Conservation (phyloP, 176 grass and related monocot species). For the Musa schizocarpa region DNA sequence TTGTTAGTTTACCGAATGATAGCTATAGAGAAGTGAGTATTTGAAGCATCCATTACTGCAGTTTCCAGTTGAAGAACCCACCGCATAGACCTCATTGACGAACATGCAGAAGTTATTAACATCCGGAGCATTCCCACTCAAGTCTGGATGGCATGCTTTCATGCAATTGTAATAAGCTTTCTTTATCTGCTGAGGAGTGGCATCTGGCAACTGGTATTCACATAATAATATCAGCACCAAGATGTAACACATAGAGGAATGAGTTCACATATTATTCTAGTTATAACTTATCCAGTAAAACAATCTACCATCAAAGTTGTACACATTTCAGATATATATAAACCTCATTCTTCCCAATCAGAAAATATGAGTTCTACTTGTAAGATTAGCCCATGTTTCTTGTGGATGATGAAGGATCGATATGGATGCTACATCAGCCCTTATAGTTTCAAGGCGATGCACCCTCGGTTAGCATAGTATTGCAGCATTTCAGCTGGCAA, state of each 20-base stretch:
- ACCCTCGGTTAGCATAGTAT: too few species aligned
- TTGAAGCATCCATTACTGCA: background rate
- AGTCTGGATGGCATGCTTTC: conserved; percentile 82
- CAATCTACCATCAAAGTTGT: background rate
- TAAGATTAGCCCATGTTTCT: too few species aligned
- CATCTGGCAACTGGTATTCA: conserved; percentile 61
- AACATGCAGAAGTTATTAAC: conserved; percentile 80
- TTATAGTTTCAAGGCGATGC: too few species aligned
- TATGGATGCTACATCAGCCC: too few species aligned
- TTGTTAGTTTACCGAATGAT: conserved; percentile 34
- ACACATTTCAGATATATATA: too few species aligned
- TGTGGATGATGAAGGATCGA: too few species aligned
- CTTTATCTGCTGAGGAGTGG: conserved; percentile 79
- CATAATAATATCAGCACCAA: conserved; percentile 9
- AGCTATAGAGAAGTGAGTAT: background rate
- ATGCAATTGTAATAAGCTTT: conserved; percentile 89
- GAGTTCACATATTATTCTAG: background rate
- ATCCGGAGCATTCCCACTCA: conserved; percentile 64
- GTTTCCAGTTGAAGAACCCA: conserved; percentile 16
- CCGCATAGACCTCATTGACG: conserved; percentile 89
- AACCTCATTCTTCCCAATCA: too few species aligned
- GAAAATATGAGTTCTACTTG: too few species aligned
- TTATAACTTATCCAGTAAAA: background rate
- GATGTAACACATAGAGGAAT: background rate
- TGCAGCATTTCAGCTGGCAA: too few species aligned